Percentiles rank a stretch among this genome's conserved stretches.
phyloP scores from a whole-genome alignment of 768 basidiomycete genomes.

The Lentinula edodes region DNA sequence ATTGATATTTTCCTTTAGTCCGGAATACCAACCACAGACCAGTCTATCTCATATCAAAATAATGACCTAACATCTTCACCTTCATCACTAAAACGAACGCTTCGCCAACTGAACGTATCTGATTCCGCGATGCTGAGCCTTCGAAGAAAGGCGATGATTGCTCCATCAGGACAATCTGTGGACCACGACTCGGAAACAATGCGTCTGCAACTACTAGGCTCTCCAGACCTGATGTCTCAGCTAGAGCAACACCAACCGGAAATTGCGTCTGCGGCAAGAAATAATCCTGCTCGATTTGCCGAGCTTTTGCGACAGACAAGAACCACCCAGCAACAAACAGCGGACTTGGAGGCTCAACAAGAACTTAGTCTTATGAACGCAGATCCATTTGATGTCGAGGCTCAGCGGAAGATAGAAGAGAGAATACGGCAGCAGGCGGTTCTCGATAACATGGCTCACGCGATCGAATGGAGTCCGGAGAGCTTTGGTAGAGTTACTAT shows the following conservation, averaged over 20 bases:
- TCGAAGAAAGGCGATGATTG: slow-evolving; percentile 44
- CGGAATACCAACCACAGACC: slow-evolving; percentile 64
- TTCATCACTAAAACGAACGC: slow-evolving; percentile 46
- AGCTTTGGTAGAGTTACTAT: slow-evolving; percentile 91
- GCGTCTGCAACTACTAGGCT: slow-evolving; percentile 80
- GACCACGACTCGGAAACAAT: slow-evolving; percentile 87
- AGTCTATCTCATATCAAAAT: slow-evolving; percentile 64
- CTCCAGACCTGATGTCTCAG: slow-evolving; percentile 74
- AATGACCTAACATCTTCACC: slow-evolving; percentile 54
- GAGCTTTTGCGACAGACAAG: slow-evolving; percentile 61
- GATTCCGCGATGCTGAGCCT: slow-evolving; percentile 63
- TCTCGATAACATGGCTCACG: slow-evolving; percentile 89
- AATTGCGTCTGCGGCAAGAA: slow-evolving; percentile 62
- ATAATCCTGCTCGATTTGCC: slow-evolving; percentile 70
- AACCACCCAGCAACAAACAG: slow-evolving; percentile 40
- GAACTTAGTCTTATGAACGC: slow-evolving; percentile 71
- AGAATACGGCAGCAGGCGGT: slow-evolving; percentile 86
- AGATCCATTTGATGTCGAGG: slow-evolving; percentile 89
- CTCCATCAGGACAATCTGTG: slow-evolving; percentile 23
- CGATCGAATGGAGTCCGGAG: slow-evolving; percentile 90
- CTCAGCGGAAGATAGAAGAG: slow-evolving; percentile 91
- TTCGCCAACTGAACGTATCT: slow-evolving; percentile 56
- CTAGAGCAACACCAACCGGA: slow-evolving; percentile 78
- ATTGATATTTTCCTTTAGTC: slow-evolving; percentile 42
- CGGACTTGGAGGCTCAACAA: slow-evolving; percentile 51